phyloP scores from a whole-genome alignment of 2,329 filamentous ascomycete species.

The Colletotrichum aenigma region DNA sequence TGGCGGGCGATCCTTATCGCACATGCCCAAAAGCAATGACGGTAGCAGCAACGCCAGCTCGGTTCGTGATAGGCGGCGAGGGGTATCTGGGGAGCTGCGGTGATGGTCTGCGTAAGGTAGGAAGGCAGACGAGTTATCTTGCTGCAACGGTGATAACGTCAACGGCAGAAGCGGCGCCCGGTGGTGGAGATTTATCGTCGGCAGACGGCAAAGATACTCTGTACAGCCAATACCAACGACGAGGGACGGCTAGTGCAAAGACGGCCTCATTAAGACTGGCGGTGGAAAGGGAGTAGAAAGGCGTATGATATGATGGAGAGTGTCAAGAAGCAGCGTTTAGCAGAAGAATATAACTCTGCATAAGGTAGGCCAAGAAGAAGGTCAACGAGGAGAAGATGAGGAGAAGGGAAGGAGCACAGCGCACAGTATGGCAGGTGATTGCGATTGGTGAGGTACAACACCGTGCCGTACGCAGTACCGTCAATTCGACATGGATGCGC shows the following conservation, averaged over 20 bases:
- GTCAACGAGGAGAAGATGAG: not conserved
- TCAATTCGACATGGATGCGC: not conserved
- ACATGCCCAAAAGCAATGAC: constrained; percentile 22
- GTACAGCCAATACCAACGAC: not conserved
- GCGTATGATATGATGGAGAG: not conserved
- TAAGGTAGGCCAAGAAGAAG: not conserved
- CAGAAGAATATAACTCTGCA: not conserved
- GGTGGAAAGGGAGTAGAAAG: not conserved
- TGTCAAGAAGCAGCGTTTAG: not conserved
- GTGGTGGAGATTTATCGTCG: not conserved
- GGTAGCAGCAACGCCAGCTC: not conserved
- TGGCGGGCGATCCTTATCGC: constrained; percentile 32
- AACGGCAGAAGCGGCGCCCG: not conserved
- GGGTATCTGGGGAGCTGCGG: not conserved
- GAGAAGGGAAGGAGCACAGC: not conserved
- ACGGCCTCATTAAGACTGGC: not conserved
- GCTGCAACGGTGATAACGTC: not conserved
- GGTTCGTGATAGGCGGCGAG: not conserved
- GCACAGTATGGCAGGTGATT: not conserved
- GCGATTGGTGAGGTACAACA: not conserved
- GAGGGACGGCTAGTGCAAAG: not conserved
- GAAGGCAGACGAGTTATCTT: not conserved
- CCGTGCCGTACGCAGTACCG: not conserved
- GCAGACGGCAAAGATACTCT: not conserved
- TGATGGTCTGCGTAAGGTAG: not conserved